Evolutionary conservation across 768 basidiomycete genomes (phyloP).

Genomic region (Lactarius deliciosus): DNA sequence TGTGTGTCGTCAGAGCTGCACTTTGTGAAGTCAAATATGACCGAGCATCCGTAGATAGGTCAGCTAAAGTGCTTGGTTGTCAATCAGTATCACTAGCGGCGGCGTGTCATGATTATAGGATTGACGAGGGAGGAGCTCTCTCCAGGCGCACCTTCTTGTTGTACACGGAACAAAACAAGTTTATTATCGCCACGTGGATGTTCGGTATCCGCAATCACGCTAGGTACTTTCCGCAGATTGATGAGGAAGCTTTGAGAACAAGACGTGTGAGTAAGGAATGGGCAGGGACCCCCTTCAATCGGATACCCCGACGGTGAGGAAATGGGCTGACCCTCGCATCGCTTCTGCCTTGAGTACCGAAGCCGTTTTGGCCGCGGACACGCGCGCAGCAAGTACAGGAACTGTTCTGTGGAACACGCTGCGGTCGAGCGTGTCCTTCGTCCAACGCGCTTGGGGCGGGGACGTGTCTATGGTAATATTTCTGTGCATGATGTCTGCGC

Average conservation of each 20-base stretch:
- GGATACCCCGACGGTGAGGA: neutral
- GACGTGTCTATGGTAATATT: constrained; percentile 34
- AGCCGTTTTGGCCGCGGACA: constrained; percentile 56
- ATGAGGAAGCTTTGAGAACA: constrained; percentile 52
- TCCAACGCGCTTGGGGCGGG: constrained; percentile 52
- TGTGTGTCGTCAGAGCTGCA: constrained; percentile 56
- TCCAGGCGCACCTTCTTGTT: constrained; percentile 53
- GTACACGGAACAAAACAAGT: constrained; percentile 65
- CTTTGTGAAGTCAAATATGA: constrained; percentile 57
- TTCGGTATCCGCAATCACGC: constrained; percentile 52
- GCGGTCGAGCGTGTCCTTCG: constrained; percentile 56
- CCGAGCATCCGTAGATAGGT: constrained; percentile 56
- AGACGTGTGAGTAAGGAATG: neutral
- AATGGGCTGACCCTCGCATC: constrained; percentile 52
- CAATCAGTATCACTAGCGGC: constrained; percentile 8
- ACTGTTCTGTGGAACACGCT: constrained; percentile 63
- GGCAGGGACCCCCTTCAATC: neutral
- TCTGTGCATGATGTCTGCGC: constrained; percentile 8
- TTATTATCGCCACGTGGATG: constrained; percentile 48
- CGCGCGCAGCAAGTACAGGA: constrained; percentile 64
- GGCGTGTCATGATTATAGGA: neutral
- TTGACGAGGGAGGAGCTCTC: neutral
- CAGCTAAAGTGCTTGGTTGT: constrained; percentile 54
- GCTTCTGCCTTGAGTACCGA: constrained; percentile 53
- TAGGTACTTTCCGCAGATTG: constrained; percentile 66